Percentiles rank a stretch among this genome's conserved stretches.
These are phyloP conservation scores for Venturia pyrina DNA, from an alignment of 2,329 filamentous ascomycete species.

Conservation along the genomic window DNA sequence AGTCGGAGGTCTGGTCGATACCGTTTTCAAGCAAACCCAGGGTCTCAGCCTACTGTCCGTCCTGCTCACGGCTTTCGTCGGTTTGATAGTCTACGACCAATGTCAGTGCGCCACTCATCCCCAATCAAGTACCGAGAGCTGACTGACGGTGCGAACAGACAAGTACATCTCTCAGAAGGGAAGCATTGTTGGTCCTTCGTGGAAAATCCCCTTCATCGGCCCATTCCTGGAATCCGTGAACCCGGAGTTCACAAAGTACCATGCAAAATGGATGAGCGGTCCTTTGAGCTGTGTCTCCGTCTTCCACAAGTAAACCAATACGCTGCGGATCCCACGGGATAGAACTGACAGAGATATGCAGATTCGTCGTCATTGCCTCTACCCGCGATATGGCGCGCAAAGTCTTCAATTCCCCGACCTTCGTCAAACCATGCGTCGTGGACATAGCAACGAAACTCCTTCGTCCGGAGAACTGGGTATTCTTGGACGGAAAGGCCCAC, in stretches of 20 bases:
- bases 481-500: slow-evolving; percentile 88
- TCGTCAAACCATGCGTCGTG: slow-evolving; percentile 93
- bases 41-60: slow-evolving; percentile 6
- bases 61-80: slow-evolving; percentile 10
- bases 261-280: slow-evolving; percentile 84
- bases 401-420: slow-evolving; percentile 87
- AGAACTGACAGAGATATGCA: slow-evolving; percentile 26
- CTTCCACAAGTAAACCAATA: slow-evolving; percentile 78
- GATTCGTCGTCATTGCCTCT: slow-evolving; percentile 94
- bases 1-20: background rate
- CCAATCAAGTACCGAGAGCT: background rate
- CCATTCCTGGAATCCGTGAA: slow-evolving; percentile 88
- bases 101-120: slow-evolving; percentile 6
- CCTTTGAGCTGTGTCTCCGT: slow-evolving; percentile 94
- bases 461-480: slow-evolving; percentile 89
- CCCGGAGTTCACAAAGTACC: slow-evolving; percentile 84
- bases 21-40: slow-evolving; percentile 4
- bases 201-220: slow-evolving; percentile 54
- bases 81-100: slow-evolving; percentile 14
- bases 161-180: slow-evolving; percentile 38
- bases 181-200: slow-evolving; percentile 35
- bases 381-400: slow-evolving; percentile 93
- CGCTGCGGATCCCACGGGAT: background rate
- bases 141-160: slow-evolving; percentile 21
- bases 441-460: slow-evolving; percentile 90